These are phyloP conservation scores for Eugenia klotzschiana DNA, from an alignment of 441 rosid genomes.

Conservation along the genomic window DNA sequence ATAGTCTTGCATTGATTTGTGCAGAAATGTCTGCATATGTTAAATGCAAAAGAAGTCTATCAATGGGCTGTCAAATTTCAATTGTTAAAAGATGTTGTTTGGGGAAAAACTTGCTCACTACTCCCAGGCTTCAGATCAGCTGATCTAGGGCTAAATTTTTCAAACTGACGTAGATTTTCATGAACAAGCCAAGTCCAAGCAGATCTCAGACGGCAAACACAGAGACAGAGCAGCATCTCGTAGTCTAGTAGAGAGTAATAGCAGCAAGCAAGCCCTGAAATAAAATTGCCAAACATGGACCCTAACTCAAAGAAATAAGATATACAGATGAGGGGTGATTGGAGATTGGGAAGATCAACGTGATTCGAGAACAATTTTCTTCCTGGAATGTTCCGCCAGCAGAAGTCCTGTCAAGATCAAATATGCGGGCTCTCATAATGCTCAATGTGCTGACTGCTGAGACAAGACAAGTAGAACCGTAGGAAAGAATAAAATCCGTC, in stretches of 20 bases:
- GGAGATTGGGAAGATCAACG: neutral
- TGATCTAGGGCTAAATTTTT: neutral
- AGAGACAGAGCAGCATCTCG: neutral
- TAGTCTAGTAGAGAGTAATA: neutral
- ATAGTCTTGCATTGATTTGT: neutral
- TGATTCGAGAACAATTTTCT: neutral
- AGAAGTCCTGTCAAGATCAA: neutral
- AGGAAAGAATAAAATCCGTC: neutral
- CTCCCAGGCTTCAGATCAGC: neutral
- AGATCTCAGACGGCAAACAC: neutral
- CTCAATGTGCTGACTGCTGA: neutral
- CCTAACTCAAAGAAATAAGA: neutral
- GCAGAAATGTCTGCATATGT: neutral
- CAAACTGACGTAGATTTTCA: neutral
- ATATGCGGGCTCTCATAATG: neutral
- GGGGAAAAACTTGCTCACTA: neutral
- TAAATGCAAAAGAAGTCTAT: neutral
- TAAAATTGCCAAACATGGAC: neutral
- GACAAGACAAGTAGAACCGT: neutral
- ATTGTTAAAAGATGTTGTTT: neutral
- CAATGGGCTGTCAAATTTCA: neutral
- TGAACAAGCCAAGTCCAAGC: neutral
- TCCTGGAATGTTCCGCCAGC: neutral
- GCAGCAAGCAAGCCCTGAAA: neutral
- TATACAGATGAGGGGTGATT: neutral